Evolutionary conservation across 169 alveolate species (phyloP).

Genomic region (Plasmodium gallinaceum): DNA sequence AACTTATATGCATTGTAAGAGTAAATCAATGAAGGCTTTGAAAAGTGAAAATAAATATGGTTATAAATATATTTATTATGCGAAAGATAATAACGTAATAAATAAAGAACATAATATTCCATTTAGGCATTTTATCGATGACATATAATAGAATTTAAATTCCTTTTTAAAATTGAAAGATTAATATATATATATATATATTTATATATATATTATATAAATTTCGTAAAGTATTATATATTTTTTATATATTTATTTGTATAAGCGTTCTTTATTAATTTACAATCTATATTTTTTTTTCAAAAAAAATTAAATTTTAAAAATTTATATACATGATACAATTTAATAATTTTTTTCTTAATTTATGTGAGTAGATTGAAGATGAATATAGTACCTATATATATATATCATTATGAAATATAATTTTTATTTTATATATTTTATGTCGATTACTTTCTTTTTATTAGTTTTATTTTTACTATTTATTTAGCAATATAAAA

Average conservation of each 20-base stretch:
- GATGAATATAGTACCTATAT: too few relatives aligned
- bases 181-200: constrained; percentile 5
- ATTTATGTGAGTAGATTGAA: too few relatives aligned
- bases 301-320: too few relatives aligned
- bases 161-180: constrained; percentile 7
- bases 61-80: constrained; percentile 52
- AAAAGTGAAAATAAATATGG: constrained; percentile 42
- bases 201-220: constrained; percentile 22
- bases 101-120: constrained; percentile 25
- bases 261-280: not conserved
- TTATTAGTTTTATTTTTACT: too few relatives aligned
- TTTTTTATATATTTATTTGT: not conserved
- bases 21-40: constrained; percentile 75
- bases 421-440: too few relatives aligned
- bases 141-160: constrained; percentile 6
- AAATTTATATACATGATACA: too few relatives aligned
- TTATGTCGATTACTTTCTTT: too few relatives aligned
- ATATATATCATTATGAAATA: too few relatives aligned
- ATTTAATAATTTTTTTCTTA: too few relatives aligned
- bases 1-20: constrained; percentile 26
- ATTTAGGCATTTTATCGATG: constrained; percentile 39
- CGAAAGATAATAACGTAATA: constrained; percentile 35
- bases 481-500: too few relatives aligned
- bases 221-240: not conserved
- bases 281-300: not conserved